Base-by-base conservation (phyloP, 2,329 filamentous ascomycete genomes). In the Gnomoniopsis sp. region DNA sequence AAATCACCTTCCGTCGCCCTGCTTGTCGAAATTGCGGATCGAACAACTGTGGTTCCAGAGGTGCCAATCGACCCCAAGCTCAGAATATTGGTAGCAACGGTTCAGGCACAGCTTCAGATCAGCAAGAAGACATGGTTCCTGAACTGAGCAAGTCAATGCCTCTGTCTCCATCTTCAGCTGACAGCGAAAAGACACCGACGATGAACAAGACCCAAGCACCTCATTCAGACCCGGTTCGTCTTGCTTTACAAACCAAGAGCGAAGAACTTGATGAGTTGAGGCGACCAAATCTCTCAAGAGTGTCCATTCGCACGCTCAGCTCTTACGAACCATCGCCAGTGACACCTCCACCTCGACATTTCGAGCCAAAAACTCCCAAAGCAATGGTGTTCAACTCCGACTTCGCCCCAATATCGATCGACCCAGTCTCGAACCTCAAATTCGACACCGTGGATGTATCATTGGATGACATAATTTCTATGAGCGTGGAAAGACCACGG, bases 341-440 rank as follows among this genome's bases (percentile, higher is more conserved):
- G 38, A 58, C 65, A 2, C 65, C 65, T 1, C 55, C 65, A 7
- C 65, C 64, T 6, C 64, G 60, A 1, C 53, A n/a, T 1, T 70
- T 68, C 23, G 67, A 69, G 12, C 69, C 70, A 0, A 61, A 50
- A 4, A 72, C 70, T 0, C 70, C 70, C 0, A 70, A 64, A 26
- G 69, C 70, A 3, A 70, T 72, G 69, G 14, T 55, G 2, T 17
- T 58, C 15, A 22, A 30, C 12, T 14, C 41, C 8, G 59, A 55
- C n/a, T 50, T 43, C 3, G 47, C 19, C 11, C 33, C 50, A 21
- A 36, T 41, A 3, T 3, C 44, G 12, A 38, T 52, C 4, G 52
- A 59, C 12, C 23, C 46, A 15, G 22, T 49, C 10, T 49, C 53
- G 10, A 43, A 12, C 2, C 8, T 49, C 21, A 49, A 15, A 14